Evolutionary conservation across 768 basidiomycete species (phyloP), one percentile per base, ranked within the genome.

Genomic region (Gelatoporia subvermispora): DNA sequence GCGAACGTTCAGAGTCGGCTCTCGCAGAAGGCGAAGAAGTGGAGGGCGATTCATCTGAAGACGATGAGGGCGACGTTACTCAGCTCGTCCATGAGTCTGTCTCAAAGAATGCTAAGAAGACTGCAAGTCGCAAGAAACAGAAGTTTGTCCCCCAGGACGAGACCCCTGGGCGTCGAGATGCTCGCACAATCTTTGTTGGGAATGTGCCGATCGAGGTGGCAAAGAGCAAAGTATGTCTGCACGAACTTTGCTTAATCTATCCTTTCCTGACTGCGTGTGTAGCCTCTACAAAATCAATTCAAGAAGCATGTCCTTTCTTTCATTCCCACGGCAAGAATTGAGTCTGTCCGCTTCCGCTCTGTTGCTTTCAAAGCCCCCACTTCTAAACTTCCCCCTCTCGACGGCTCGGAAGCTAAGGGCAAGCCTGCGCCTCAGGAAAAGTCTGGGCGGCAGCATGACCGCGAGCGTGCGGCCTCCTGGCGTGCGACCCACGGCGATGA

Each of bases 261-360:
- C n/a, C n/a, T n/a, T n/a, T n/a, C n/a, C n/a, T 8, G 13, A 35
- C 1, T n/a, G 21, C 47, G 44, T 45, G 36, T 35, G 3, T 55
- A 96, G 93, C 74, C 85, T 9, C 60, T 82, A 17, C 78, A 82
- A 55, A 93, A 92, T 63, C 79, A 83, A 54, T 71, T 98, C 23
- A 82, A 82, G 51, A 75, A 78, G 22, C 88, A 94, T 62, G 76
- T 97, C 52, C 72, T 92, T 20, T 69, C 84, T 1, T 75, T 79
- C 52, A 74, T 89, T 13, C 83, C 88, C 3, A 67, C 74, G 0
- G 82, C 89, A 45, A 91, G 88, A 70, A 85, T 96, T 54, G 95
- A 98, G 61, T 93, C 93, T 4, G 77, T 82, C 21, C 90, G 95
- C 37, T 96, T 95, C 74, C 90, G 95, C 44, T 96, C 93, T 15